Base-by-base conservation (phyloP, 352 stramenopile species). In the Thalassiosira exigua region DNA sequence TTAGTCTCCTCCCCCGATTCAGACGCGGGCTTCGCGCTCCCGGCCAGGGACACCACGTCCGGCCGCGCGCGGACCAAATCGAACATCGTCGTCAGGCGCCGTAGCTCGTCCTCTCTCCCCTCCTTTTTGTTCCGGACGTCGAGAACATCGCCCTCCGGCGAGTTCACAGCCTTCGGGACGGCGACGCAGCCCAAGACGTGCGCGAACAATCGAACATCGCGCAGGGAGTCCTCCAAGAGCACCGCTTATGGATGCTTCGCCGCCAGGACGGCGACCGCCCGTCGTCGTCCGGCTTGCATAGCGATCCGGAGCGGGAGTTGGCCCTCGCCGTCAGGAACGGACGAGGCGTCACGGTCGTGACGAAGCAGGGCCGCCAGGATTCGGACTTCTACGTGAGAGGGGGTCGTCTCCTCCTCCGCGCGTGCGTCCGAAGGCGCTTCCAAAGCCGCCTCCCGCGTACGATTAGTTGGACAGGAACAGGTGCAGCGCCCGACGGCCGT, bases 121-220 rank as follows among this genome's bases (percentile, higher is more conserved):
- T 26, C n/a, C n/a, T n/a, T n/a, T n/a, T n/a, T n/a, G n/a, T n/a
- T n/a, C n/a, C n/a, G n/a, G n/a, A n/a, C n/a, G n/a, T n/a, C n/a
- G n/a, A n/a, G n/a, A n/a, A n/a, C n/a, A n/a, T n/a, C n/a, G n/a
- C n/a, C n/a, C n/a, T 64, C 54, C 12, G 27, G 27, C 44, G 21
- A 14, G 27, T 46, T 21, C 17, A 54, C 19, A 64, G 30, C 27
- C 19, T 33, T 17, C 21, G 53, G 21, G 17, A 33, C 29, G 17
- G 54, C 54, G 44, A 81, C 32, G 19, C 48, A 50, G 33, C 42
- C 32, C 11, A 81, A 46, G 7, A 75, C n/a, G 12, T 70, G 61
- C n/a, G 50, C 46, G 12, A 75, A 75, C 7, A 81, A 22, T 19
- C 71, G 69, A 19, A 66, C 46, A 71, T 79, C 39, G 19, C 61